A percentile compares a stretch with the other conserved stretches of the same genome.
phyloP scores from a whole-genome alignment of 2,329 filamentous ascomycete genomes.

The Fusarium armeniacum region DNA sequence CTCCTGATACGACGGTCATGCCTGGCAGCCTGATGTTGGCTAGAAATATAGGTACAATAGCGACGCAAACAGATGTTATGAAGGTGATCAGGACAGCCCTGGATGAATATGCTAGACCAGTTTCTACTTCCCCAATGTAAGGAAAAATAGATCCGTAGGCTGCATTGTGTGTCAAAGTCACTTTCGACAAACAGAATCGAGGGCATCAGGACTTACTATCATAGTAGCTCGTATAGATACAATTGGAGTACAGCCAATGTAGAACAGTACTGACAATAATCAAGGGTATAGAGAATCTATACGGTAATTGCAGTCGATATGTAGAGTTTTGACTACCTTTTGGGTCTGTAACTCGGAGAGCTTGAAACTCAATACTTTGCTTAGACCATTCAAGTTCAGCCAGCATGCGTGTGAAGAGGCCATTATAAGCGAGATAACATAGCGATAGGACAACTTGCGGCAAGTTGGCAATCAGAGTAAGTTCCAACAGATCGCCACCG shows the following conservation, averaged over 20 bases:
- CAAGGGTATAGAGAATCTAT: constrained; percentile 39
- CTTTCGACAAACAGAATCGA: neutral
- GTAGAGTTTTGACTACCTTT: constrained; percentile 34
- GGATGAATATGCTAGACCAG: neutral
- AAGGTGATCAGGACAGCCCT: neutral
- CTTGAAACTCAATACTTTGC: constrained; percentile 20
- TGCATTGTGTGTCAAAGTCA: too few species aligned
- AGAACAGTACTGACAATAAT: constrained; percentile 25
- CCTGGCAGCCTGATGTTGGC: constrained; percentile 29
- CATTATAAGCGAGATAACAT: constrained; percentile 36
- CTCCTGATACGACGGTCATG: constrained; percentile 28
- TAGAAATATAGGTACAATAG: constrained; percentile 10
- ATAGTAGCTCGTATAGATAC: constrained; percentile 39
- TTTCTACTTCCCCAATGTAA: neutral
- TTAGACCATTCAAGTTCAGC: constrained; percentile 38
- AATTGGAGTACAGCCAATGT: constrained; percentile 44
- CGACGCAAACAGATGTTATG: constrained; percentile 1
- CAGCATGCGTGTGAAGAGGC: constrained; percentile 39
- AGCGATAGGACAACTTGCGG: constrained; percentile 34
- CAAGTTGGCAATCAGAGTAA: constrained; percentile 30
- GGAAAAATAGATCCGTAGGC: neutral
- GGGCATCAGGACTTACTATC: constrained; percentile 17
- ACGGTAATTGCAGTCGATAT: constrained; percentile 44
- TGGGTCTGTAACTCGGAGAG: constrained; percentile 32
- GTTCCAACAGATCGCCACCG: neutral